phyloP scores from a whole-genome alignment of 768 basidiomycete species.

The Leucosporidium creatinivorum region DNA sequence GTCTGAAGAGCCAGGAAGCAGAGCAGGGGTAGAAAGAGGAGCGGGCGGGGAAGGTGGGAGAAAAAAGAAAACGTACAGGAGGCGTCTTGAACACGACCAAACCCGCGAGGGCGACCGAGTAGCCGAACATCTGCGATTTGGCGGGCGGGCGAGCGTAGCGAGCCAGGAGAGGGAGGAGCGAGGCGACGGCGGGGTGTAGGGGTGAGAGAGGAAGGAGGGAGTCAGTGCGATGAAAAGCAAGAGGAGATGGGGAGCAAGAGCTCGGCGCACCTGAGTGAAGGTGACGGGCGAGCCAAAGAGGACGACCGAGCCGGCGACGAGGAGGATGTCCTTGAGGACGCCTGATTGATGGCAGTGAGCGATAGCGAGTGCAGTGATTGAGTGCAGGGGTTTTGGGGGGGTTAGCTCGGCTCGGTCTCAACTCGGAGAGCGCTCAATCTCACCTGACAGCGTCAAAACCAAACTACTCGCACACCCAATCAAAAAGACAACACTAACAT shows the following conservation, averaged over 20 bases:
- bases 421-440: no score
- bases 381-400: no score
- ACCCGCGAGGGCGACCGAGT: slow-evolving; percentile 76
- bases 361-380: no score
- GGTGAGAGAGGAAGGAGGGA: not conserved
- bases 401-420: no score
- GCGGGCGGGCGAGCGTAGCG: not conserved
- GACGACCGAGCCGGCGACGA: slow-evolving; percentile 83
- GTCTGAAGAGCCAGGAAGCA: not conserved
- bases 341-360: no score
- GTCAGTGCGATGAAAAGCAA: not conserved
- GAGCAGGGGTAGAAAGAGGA: no score
- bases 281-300: slow-evolving; percentile 73
- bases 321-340: slow-evolving; percentile 69
- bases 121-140: slow-evolving; percentile 47
- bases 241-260: not conserved
- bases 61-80: not conserved
- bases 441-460: slow-evolving; percentile 69
- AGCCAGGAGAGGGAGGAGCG: not conserved
- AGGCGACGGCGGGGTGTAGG: no score
- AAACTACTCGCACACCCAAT: slow-evolving; percentile 58
- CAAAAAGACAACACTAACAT: slow-evolving; percentile 89
- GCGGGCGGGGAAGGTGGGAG: no score
- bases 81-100: slow-evolving; percentile 58
- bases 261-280: slow-evolving; percentile 55